A percentile compares a stretch with the other conserved stretches of the same genome.
phyloP scores from a whole-genome alignment of 2,329 filamentous ascomycete species.

The Arthrobotrys musiformis region DNA sequence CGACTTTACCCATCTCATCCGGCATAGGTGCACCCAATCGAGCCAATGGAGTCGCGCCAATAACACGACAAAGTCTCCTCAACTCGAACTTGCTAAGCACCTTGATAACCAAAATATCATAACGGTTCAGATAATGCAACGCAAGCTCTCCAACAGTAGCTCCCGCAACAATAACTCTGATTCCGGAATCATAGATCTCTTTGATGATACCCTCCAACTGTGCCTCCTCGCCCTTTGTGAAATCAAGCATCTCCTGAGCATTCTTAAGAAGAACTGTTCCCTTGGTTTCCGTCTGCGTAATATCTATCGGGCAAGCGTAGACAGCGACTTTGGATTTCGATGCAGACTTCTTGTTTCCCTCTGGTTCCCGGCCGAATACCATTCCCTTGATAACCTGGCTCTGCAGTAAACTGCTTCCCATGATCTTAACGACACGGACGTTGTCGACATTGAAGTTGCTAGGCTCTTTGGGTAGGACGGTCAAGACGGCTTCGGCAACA shows the following conservation, averaged over 20 bases:
- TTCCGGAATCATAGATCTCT: constrained; percentile 91
- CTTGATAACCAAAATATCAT: constrained; percentile 94
- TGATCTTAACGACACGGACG: constrained; percentile 98
- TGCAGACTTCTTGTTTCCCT: constrained; percentile 87
- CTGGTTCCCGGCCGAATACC: constrained; percentile 97
- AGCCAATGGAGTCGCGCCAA: constrained; percentile 94
- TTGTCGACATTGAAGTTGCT: constrained; percentile 99
- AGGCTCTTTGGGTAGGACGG: constrained; percentile 94
- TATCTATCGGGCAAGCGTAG: constrained; percentile 95
- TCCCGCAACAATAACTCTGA: constrained; percentile 91
- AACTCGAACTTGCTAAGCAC: constrained; percentile 98
- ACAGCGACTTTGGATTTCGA: constrained; percentile 94
- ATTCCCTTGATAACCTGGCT: constrained; percentile 96
- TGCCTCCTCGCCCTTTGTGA: constrained; percentile 93
- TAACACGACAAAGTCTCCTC: constrained; percentile 90
- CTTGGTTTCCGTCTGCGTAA: constrained; percentile 97
- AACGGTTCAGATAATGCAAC: constrained; percentile 97
- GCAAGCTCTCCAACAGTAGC: constrained; percentile 95
- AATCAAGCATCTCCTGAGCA: constrained; percentile 98
- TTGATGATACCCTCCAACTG: constrained; percentile 93
- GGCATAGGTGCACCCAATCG: constrained; percentile 97
- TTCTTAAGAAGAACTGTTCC: constrained; percentile 97
- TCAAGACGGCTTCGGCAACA: constrained; percentile 84
- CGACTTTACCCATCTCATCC: constrained; percentile 97
- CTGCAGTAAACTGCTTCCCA: constrained; percentile 95